phyloP scores from a whole-genome alignment of 352 stramenopile genomes.

The Phytophthora aleatoria region DNA sequence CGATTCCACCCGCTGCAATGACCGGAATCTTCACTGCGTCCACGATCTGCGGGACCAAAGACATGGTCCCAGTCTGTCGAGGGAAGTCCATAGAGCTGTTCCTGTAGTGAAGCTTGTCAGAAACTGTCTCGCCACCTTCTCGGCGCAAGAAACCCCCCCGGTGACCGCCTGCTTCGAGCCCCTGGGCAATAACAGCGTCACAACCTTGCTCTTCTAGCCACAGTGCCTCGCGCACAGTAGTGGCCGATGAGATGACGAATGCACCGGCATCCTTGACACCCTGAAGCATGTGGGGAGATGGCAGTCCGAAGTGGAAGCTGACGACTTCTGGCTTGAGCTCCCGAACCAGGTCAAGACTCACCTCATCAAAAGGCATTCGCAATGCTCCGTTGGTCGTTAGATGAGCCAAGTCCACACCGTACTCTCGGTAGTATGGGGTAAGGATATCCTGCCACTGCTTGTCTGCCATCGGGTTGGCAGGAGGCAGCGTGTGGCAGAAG shows the following conservation, averaged over 20 bases:
- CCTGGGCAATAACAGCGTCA: conserved; percentile 63
- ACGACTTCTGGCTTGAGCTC: conserved; percentile 60
- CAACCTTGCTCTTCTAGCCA: conserved; percentile 38
- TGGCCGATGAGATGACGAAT: conserved; percentile 52
- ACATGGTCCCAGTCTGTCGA: conserved; percentile 43
- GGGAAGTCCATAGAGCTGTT: conserved; percentile 39
- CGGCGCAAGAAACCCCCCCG: conserved; percentile 51
- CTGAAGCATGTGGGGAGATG: conserved; percentile 29
- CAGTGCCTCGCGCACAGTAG: conserved; percentile 40
- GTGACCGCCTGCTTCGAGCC: conserved; percentile 63
- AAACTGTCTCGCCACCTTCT: conserved; percentile 5
- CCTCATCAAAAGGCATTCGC: conserved; percentile 41
- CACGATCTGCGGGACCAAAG: conserved; percentile 54
- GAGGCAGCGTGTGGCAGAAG: conserved; percentile 49
- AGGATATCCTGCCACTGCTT: conserved; percentile 46
- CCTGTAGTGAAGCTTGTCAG: conserved; percentile 7
- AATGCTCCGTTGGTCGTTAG: conserved; percentile 27
- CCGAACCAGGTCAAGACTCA: conserved; percentile 46
- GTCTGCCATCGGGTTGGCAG: conserved; percentile 14
- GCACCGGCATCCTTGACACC: conserved; percentile 46
- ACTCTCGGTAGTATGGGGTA: conserved; percentile 43
- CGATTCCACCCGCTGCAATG: conserved; percentile 65
- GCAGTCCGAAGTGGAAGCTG: conserved; percentile 73
- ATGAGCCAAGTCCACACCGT: conserved; percentile 22
- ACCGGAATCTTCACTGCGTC: conserved; percentile 46